These are phyloP conservation scores for Helichrysum umbraculigerum DNA, from an alignment of 129 eudicot species.

Conservation along the genomic window DNA sequence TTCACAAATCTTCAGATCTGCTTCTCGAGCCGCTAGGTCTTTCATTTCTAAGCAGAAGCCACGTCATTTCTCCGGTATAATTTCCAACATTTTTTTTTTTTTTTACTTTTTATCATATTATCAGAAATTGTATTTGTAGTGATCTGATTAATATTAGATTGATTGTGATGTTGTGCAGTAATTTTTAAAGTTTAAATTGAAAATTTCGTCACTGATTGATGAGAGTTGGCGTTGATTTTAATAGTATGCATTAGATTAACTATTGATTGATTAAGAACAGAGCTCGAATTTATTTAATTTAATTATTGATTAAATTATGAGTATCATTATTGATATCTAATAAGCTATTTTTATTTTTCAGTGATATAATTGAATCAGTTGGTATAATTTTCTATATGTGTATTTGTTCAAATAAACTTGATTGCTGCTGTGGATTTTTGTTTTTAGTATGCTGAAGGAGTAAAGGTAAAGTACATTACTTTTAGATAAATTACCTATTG, in stretches of 20 bases:
- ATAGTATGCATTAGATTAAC: background rate
- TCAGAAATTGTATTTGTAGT: constrained; percentile 1
- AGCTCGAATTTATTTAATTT: background rate
- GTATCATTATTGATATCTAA: too few relatives aligned
- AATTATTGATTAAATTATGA: background rate
- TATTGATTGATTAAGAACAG: constrained; percentile 12
- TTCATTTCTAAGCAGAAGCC: constrained; percentile 66
- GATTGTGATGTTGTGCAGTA: constrained; percentile 1
- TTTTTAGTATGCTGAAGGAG: background rate
- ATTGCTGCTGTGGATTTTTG: background rate
- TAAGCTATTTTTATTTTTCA: background rate
- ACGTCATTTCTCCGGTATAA: constrained; percentile 57
- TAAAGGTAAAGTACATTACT: too few relatives aligned
- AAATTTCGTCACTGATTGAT: background rate
- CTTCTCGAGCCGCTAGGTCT: constrained; percentile 70
- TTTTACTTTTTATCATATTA: background rate
- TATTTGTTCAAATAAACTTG: background rate
- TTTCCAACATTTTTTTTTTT: background rate
- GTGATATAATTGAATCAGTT: background rate
- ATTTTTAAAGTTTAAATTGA: background rate
- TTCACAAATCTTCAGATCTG: constrained; percentile 71
- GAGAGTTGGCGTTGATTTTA: background rate
- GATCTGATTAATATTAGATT: constrained; percentile 17
- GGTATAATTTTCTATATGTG: background rate
- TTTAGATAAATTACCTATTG: background rate